Conservation (phyloP, 352 stramenopile species). For the Phytophthora macrochlamydospora region DNA sequence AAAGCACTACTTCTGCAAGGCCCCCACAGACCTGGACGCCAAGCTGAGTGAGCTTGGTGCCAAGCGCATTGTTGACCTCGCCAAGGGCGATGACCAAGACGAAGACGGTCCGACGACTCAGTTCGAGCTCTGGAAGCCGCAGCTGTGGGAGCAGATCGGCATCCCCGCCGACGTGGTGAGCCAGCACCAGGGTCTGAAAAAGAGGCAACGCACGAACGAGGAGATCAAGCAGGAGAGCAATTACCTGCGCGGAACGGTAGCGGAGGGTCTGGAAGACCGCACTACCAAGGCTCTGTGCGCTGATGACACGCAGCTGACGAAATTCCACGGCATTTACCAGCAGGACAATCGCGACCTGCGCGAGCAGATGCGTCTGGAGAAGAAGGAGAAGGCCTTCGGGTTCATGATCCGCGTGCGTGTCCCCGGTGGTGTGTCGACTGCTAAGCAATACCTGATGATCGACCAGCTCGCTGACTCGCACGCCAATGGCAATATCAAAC, state of each 20-base stretch:
- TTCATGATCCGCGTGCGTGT: constrained; percentile 98
- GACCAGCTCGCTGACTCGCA: constrained; percentile 94
- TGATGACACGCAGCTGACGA: constrained; percentile 87
- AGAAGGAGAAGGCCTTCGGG: constrained; percentile 92
- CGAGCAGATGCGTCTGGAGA: constrained; percentile 76
- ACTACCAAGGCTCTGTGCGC: constrained; percentile 72
- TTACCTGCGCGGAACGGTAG: constrained; percentile 75
- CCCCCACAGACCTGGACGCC: constrained; percentile 66
- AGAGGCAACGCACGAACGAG: constrained; percentile 82
- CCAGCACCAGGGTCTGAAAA: constrained; percentile 48
- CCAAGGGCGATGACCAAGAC: constrained; percentile 84
- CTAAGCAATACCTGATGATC: constrained; percentile 94
- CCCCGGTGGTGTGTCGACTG: constrained; percentile 93
- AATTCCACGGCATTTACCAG: constrained; percentile 99
- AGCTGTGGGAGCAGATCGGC: constrained; percentile 77
- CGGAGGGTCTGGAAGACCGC: constrained; percentile 64
- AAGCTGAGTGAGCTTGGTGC: constrained; percentile 79
- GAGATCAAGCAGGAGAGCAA: constrained; percentile 87
- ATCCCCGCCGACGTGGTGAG: constrained; percentile 62
- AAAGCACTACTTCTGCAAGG: constrained; percentile 88
- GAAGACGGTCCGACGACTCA: constrained; percentile 78
- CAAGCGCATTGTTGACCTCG: constrained; percentile 56
- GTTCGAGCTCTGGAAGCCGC: constrained; percentile 75
- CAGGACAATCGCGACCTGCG: constrained; percentile 94
- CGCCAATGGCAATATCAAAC: constrained; percentile 95